phyloP scores from a whole-genome alignment of 2,329 filamentous ascomycete genomes.

The Xylariaceae sp. region DNA sequence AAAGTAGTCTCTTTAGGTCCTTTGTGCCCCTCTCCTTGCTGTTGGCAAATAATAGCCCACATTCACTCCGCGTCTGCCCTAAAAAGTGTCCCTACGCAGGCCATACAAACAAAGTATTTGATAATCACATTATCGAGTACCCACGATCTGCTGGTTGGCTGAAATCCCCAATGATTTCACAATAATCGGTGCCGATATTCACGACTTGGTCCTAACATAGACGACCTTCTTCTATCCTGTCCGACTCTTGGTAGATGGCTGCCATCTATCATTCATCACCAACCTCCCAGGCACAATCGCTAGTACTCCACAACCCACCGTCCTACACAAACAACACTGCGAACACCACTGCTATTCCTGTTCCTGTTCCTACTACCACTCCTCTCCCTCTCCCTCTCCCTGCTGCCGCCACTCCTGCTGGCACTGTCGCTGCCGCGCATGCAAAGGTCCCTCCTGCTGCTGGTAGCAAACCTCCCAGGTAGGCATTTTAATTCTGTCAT shows the following conservation, averaged over 20 bases:
- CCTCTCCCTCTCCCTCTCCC: neutral
- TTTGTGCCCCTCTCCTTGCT: conserved; percentile 18
- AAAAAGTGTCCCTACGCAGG: conserved; percentile 1
- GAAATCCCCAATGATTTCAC: conserved; percentile 17
- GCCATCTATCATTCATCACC: conserved; percentile 23
- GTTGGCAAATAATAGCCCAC: conserved; percentile 17
- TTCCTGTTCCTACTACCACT: neutral
- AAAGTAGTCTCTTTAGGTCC: conserved; percentile 17
- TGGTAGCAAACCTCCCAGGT: conserved; percentile 31
- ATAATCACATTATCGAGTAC: conserved; percentile 16
- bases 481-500: conserved; percentile 11
- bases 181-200: conserved; percentile 18
- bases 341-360: conserved; percentile 10
- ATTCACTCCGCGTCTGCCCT: conserved; percentile 22
- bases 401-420: conserved; percentile 5
- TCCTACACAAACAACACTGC: conserved; percentile 33
- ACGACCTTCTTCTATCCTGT: conserved; percentile 17
- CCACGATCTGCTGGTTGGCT: conserved; percentile 23
- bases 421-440: conserved; percentile 7
- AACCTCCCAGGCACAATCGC: conserved; percentile 23
- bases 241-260: conserved; percentile 33
- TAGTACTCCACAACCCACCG: conserved; percentile 29
- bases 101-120: conserved; percentile 23
- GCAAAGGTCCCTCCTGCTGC: conserved; percentile 25
- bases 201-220: conserved; percentile 18